These are phyloP conservation scores for Suhomyces panamericanus DNA, from an alignment of 1,139 yeast genomes.

Conservation along the genomic window DNA sequence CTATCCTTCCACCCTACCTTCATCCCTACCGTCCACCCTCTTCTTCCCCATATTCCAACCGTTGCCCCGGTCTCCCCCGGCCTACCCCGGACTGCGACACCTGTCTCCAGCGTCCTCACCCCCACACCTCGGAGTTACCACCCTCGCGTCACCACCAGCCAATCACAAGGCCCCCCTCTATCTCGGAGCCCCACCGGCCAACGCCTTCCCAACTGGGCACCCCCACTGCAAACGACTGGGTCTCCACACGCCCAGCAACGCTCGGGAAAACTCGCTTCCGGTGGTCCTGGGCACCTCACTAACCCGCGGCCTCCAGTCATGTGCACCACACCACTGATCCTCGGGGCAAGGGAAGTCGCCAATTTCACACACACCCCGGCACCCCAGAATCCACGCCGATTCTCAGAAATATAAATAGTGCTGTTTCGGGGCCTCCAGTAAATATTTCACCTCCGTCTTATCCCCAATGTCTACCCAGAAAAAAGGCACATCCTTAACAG, in stretches of 20 bases:
- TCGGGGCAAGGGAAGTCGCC: constrained; percentile 19
- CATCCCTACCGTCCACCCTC: too few species aligned
- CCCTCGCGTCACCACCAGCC: neutral
- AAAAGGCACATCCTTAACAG: constrained; percentile 55
- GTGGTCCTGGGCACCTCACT: constrained; percentile 4
- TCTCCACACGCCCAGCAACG: neutral
- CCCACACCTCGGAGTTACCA: neutral
- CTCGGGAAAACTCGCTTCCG: constrained; percentile 6
- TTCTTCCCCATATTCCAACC: neutral
- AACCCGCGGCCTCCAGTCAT: constrained; percentile 15
- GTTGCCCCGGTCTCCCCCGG: neutral
- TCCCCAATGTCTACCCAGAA: constrained; percentile 25
- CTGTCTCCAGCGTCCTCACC: neutral
- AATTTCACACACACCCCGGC: constrained; percentile 7
- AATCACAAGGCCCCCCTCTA: neutral
- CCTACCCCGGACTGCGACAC: neutral
- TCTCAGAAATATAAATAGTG: constrained; percentile 5
- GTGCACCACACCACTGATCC: constrained; percentile 10
- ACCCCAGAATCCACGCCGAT: constrained; percentile 1
- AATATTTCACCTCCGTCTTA: neutral
- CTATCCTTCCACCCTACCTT: too few species aligned
- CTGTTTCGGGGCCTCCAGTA: neutral
- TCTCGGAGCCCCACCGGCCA: neutral
- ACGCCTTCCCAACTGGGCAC: too few species aligned
- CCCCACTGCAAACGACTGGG: neutral